Base-by-base conservation (phyloP, 208 protist species). In the Trypanosoma cruzi region DNA sequence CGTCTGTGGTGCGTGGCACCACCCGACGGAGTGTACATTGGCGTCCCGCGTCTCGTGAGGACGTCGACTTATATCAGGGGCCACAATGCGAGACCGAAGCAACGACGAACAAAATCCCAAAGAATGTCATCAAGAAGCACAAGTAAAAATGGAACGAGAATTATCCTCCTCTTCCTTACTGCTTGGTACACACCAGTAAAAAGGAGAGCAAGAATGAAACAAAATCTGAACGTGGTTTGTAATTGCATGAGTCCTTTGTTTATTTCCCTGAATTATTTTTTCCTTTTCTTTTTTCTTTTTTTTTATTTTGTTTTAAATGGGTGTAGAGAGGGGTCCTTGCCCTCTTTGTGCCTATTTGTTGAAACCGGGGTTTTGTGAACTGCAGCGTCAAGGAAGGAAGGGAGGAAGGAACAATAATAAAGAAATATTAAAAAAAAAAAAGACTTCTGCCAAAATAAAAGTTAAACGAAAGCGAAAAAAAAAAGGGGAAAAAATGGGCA, bases 1-100 rank as follows among this genome's bases (percentile, higher is more conserved):
- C 50, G 86, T 96, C 55, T 96, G 92, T 36, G 92, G 92, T 0
- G 77, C 86, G 68, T 96, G 91, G 91, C 91, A 96, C 71, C 90
- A 82, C 71, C 91, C 91, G 4, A 79, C 85, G 34, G 85, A 94
- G 57, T 96, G 91, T 71, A 62, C 74, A 16, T 48, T 92, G 0
- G 78, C 73, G 18, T 70, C 69, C 29, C 80, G 82, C 18, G 54
- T 88, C 11, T 1, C 11, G 4, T 75, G 46, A 75, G 0, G 48
- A n/a, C n/a, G n/a, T n/a, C n/a, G n/a, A n/a, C 79, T 57, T 40
- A n/a, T 64, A 53, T 75, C 58, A 40, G 29, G 5, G 16, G 3
- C n/a, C 48, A 22, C 20, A 37, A 22, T 7, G 14, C 22, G 46
- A 3, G 46, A 4, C 46, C 22, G 4, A 52, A 20, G 46, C 46